These are phyloP conservation scores for Saccharomycopsis sp. DNA, from an alignment of 805 yeast species.

Conservation along the genomic window DNA sequence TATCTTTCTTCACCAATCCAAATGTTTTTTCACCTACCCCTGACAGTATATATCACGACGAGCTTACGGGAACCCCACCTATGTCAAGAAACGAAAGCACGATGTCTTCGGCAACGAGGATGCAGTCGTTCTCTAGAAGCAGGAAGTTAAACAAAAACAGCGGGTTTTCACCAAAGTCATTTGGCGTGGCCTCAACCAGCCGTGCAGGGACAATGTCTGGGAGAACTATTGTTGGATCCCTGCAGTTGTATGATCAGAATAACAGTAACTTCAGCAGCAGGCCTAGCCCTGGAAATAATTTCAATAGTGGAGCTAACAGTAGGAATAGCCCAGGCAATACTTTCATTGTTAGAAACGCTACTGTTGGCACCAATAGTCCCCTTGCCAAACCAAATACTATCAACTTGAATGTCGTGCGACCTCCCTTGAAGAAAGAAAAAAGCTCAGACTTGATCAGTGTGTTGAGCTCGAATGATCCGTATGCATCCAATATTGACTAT, in stretches of 20 bases:
- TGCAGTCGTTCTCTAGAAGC: neutral
- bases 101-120: neutral
- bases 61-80: neutral
- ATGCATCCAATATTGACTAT: constrained; percentile 11
- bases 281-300: neutral
- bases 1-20: constrained; percentile 4
- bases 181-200: neutral
- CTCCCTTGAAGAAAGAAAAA: neutral
- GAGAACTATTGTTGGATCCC: neutral
- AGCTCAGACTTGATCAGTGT: constrained; percentile 16
- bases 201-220: neutral
- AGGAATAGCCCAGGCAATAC: neutral
- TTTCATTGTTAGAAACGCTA: neutral
- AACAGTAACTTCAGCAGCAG: neutral
- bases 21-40: neutral
- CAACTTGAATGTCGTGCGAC: neutral
- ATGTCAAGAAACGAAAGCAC: neutral
- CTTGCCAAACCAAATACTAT: neutral
- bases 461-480: constrained; percentile 11
- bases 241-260: neutral
- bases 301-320: neutral
- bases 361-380: neutral
- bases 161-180: neutral
- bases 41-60: neutral
- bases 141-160: neutral